Base-by-base conservation (phyloP, 148 eudicot species). In the Camellia japonica region DNA sequence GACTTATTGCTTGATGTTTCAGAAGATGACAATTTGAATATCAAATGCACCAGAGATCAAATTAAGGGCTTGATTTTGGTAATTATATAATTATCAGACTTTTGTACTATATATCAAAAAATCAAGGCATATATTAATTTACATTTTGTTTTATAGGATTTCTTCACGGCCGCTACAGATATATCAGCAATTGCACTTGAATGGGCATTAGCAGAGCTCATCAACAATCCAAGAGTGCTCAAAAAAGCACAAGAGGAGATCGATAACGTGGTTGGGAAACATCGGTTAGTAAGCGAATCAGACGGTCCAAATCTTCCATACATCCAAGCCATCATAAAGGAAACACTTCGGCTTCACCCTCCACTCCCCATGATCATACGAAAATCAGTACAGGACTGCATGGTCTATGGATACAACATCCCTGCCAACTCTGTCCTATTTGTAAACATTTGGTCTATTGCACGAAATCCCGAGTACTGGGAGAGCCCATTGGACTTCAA, bases 371-470 rank as follows among this genome's bases (percentile, higher is more conserved):
- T 87, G 52, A 46, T 82, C 73, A 1, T 80, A 71, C 56, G 82
- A 49, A 51, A 78, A 70, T 78, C 89, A 18, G 49, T 66, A 10
- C 46, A 77, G 18, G 83, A 79, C 3, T 82, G 82, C 74, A 15
- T 62, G 4, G 73, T 87, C 4, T 81, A 73, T 13, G 85, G 83
- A 1, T 76, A 76, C 60, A 56, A 77, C 38, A 81, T 87, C 10
- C 87, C 89, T 0, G 47, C 70, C 1, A 42, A 76, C 2, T 80
- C 89, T 0, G 67, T 80, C 23, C 19, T 87, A 41, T 63, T 84
- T 41, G 85, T 84, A 3, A 84, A 87, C 54, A 44, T 63, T 1
- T 87, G 81, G 85, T 80, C 81, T 43, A 76, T 86, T 44, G 85
- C 81, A 47, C 52, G 80, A 15, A 73, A 80, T 19, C 73, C 81